Evolutionary conservation across 495 filamentous ascomycete species (phyloP).

Genomic region (Tuber melanosporum): DNA sequence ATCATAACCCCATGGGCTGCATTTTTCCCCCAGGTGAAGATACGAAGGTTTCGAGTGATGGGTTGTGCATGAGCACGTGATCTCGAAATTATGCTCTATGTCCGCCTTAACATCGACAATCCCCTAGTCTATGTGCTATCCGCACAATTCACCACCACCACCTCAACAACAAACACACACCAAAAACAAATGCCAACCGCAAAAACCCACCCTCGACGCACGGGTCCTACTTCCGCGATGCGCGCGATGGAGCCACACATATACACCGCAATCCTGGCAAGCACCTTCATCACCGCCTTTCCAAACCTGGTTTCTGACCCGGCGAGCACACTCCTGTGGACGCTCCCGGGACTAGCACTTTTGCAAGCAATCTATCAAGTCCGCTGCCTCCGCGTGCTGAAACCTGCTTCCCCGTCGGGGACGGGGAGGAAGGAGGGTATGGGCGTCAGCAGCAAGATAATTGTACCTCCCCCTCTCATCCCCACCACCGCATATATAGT

Average conservation of each 20-base stretch:
- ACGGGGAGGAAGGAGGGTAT: constrained; percentile 44
- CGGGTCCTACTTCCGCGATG: neutral
- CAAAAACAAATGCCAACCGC: neutral
- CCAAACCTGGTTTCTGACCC: constrained; percentile 63
- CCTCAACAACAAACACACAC: neutral
- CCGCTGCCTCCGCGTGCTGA: constrained; percentile 59
- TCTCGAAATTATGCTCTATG: neutral
- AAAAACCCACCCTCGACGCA: neutral
- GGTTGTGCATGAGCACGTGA: neutral
- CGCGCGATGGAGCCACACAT: constrained; percentile 44
- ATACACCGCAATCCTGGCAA: constrained; percentile 61
- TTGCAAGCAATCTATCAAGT: constrained; percentile 64
- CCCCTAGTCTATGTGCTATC: neutral
- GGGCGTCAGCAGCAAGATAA: constrained; percentile 42
- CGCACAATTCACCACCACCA: neutral
- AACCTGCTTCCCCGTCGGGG: constrained; percentile 46
- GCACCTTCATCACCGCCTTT: constrained; percentile 58
- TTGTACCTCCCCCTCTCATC: constrained; percentile 42
- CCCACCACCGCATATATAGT: constrained; percentile 40
- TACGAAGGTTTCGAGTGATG: neutral
- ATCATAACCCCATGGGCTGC: too few species aligned
- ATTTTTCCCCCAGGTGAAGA: neutral
- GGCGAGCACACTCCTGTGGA: constrained; percentile 54
- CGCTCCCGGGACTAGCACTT: constrained; percentile 56
- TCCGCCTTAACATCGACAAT: neutral